Conservation (phyloP, 2,329 filamentous ascomycete genomes). For the Cadophora malorum region DNA sequence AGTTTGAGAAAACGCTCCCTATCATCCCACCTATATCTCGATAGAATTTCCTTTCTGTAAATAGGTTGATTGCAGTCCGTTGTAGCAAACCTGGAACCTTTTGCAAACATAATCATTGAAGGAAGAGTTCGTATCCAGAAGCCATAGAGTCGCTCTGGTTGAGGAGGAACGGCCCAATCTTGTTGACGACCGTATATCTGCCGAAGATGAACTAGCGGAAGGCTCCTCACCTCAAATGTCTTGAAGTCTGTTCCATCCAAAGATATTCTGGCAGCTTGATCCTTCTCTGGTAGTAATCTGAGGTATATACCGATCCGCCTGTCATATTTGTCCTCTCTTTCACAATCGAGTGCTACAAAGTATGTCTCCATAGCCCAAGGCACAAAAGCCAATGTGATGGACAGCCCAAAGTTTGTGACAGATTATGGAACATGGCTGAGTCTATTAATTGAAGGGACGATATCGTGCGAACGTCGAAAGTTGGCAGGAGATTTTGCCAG, state of each 20-base stretch:
- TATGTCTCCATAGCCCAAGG: conserved; percentile 37
- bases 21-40: conserved; percentile 24
- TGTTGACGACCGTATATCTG: neutral
- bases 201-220: neutral
- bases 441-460: neutral
- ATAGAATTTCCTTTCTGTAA: neutral
- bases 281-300: neutral
- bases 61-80: neutral
- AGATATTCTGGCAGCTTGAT: neutral
- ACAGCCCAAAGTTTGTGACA: conserved; percentile 35
- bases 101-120: neutral
- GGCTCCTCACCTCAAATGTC: neutral
- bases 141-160: neutral
- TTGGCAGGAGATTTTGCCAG: conserved; percentile 27
- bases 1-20: conserved; percentile 26
- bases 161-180: neutral
- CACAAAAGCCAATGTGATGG: conserved; percentile 32
- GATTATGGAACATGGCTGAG: conserved; percentile 28
- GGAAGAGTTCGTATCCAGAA: neutral
- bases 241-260: neutral
- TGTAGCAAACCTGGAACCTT: neutral
- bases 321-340: conserved; percentile 9
- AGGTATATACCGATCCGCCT: neutral
- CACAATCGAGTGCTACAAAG: conserved; percentile 35
- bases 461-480: neutral